Evolutionary conservation across 345 rosid genomes (phyloP).

Genomic region (Salix dunnii): DNA sequence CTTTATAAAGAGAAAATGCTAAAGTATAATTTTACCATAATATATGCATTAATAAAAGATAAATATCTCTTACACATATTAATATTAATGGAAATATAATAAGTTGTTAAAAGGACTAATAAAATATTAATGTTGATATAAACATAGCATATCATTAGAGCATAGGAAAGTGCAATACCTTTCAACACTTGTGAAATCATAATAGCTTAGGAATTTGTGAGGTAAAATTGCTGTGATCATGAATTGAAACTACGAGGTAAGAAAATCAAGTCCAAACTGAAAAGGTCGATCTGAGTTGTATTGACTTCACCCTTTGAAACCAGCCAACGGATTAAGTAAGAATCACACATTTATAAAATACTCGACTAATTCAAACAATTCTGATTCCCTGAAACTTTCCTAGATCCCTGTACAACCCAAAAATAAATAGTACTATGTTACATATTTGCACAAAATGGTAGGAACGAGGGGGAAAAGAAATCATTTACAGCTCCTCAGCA

Average conservation of each 20-base stretch:
- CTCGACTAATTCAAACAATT: conserved; percentile 26
- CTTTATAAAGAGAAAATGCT: too few species aligned
- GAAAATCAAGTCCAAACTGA: not conserved
- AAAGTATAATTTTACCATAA: too few species aligned
- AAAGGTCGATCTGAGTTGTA: not conserved
- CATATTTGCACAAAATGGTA: conserved; percentile 30
- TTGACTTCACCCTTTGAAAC: not conserved
- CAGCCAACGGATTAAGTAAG: not conserved
- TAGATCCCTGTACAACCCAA: conserved; percentile 32
- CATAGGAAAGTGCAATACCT: too few species aligned
- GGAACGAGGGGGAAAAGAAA: not conserved
- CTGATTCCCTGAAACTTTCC: conserved; percentile 18
- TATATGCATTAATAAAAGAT: too few species aligned
- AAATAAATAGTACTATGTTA: conserved; percentile 11
- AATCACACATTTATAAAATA: not conserved
- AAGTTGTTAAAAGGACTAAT: too few species aligned
- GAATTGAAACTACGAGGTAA: not conserved
- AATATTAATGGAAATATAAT: too few species aligned
- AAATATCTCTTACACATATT: too few species aligned
- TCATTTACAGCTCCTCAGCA: conserved; percentile 27
- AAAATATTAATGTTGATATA: too few species aligned
- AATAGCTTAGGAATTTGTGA: not conserved
- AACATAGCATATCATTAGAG: too few species aligned
- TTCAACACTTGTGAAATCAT: not conserved
- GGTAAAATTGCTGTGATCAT: not conserved